A percentile compares a stretch with the other conserved stretches of the same genome.
Evolutionary conservation across 2,329 filamentous ascomycete genomes (phyloP).

Genomic region (Ceratocystis eucalypticola): DNA sequence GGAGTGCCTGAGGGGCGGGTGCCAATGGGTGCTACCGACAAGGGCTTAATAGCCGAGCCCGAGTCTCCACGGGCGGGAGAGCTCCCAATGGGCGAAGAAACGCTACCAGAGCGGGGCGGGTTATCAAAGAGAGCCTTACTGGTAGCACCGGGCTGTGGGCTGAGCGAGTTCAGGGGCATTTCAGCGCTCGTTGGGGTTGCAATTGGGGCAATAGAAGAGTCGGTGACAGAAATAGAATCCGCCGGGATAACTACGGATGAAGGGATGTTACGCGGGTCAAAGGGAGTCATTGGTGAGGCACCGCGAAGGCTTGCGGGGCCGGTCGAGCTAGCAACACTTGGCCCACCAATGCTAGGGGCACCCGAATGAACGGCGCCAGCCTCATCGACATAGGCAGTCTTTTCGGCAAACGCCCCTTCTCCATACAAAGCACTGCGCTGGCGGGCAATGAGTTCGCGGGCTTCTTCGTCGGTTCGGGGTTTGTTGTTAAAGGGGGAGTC

Average conservation of each 20-base stretch:
- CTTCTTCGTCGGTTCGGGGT: constrained; percentile 88
- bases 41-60: constrained; percentile 39
- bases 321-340: constrained; percentile 28
- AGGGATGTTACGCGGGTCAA: constrained; percentile 32
- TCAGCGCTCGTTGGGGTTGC: constrained; percentile 13
- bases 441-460: constrained; percentile 86
- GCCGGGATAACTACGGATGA: constrained; percentile 26
- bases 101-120: constrained; percentile 52
- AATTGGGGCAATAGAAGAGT: constrained; percentile 25
- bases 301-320: constrained; percentile 55
- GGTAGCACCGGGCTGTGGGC: constrained; percentile 56
- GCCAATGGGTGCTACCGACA: constrained; percentile 78
- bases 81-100: constrained; percentile 59
- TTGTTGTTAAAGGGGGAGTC: constrained; percentile 41
- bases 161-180: constrained; percentile 42
- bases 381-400: constrained; percentile 55
- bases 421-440: constrained; percentile 92
- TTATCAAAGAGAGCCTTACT: constrained; percentile 50
- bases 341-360: constrained; percentile 51
- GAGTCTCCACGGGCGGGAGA: constrained; percentile 62
- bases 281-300: constrained; percentile 65
- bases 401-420: constrained; percentile 56
- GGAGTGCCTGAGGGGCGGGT: constrained; percentile 60
- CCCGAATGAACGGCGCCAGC: constrained; percentile 48
- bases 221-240: constrained; percentile 31